These are phyloP conservation scores for Sisymbrium altissimum DNA, from an alignment of 345 rosid species.

Conservation along the genomic window DNA sequence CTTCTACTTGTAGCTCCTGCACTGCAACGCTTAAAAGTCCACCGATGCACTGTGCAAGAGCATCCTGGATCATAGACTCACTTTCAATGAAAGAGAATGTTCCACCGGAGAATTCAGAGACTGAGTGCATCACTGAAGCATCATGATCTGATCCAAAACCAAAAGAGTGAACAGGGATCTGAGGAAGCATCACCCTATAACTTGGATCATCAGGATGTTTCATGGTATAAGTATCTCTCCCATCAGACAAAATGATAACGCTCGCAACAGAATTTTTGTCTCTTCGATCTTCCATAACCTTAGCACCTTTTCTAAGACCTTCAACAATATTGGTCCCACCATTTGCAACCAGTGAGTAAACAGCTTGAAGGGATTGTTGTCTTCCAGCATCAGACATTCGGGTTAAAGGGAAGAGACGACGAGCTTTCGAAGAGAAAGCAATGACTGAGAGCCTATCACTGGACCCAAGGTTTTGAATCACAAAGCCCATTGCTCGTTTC, in stretches of 20 bases:
- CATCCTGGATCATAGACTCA: constrained; percentile 80
- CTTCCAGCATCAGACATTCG: constrained; percentile 68
- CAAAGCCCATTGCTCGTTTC: constrained; percentile 92
- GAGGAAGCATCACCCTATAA: constrained; percentile 60
- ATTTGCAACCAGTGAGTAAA: constrained; percentile 72
- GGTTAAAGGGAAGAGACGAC: constrained; percentile 69
- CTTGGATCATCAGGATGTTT: constrained; percentile 46
- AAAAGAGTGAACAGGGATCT: constrained; percentile 72
- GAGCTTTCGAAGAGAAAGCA: constrained; percentile 84
- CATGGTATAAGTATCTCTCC: constrained; percentile 66
- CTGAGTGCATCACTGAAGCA: constrained; percentile 79
- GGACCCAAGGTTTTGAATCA: constrained; percentile 80
- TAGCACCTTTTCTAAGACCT: constrained; percentile 78
- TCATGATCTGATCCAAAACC: constrained; percentile 90
- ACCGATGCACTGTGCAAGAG: constrained; percentile 93
- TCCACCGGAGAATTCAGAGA: constrained; percentile 78
- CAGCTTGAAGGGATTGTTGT: constrained; percentile 78
- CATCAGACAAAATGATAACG: constrained; percentile 77
- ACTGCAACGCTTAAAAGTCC: constrained; percentile 88
- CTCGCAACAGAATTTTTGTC: constrained; percentile 73
- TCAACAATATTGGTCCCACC: constrained; percentile 91
- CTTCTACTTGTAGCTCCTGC: constrained; percentile 62
- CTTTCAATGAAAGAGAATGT: constrained; percentile 86
- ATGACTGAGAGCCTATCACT: constrained; percentile 82
- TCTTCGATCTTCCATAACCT: constrained; percentile 69